Base-by-base conservation (phyloP, 257 asterid species). In the Cynanchum wilfordii region DNA sequence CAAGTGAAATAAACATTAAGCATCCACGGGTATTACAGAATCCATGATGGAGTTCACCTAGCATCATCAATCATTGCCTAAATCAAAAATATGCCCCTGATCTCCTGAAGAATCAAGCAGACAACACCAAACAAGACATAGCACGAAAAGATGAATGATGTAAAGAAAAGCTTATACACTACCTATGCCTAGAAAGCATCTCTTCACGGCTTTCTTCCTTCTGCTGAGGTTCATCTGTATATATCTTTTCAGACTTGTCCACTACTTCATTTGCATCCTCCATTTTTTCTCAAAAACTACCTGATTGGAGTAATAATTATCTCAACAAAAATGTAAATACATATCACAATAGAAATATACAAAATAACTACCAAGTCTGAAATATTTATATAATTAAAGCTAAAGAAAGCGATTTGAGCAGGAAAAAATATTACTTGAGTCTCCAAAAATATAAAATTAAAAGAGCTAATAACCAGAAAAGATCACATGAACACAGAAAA, bases 141-240 rank as follows among this genome's bases (percentile, higher is more conserved):
- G 73, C 59, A 50, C 22, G 10, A 13, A 66, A 17, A 47, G 25
- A 70, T 50, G 49, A 42, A 45, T 15, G 20, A 10, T 10, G 60
- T 65, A 59, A 33, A 79, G 49, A 49, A 66, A 36, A 74, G 62
- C 49, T 69, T 58, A 36, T 60, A 57, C 40, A 54, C 59, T 73
- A 84, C 83, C 85, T 82, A 58, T 80, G 87, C 82, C 96, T 87
- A 66, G 93, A 81, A 78, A 89, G 96, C 88, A 87, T 81, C 85
- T 86, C 93, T 75, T 89, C 90, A 25, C 13, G 87, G 54, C 82
- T 79, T 82, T 88, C 93, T 75, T 70, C 81, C 72, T 82, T 74
- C 76, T 76, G 69, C 73, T 80, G 65, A 50, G 82, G 69, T 55
- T 56, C 78, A 65, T 72, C 80, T 77, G 82, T 88, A 19, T 81